These are phyloP conservation scores for Theobroma cacao DNA, from an alignment of 345 rosid genomes.

Conservation along the genomic window DNA sequence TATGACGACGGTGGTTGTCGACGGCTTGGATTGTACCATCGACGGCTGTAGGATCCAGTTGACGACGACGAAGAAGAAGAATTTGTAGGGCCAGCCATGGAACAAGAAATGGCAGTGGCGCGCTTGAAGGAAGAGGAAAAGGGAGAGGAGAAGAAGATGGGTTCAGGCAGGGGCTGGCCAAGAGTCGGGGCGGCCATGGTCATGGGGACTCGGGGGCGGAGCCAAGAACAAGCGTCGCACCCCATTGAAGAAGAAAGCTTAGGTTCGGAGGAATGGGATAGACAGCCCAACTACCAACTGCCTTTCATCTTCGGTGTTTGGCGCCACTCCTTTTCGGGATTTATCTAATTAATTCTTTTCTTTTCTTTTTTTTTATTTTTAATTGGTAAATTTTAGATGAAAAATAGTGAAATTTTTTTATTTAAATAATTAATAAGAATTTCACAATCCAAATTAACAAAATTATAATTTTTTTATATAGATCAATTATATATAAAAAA, in stretches of 20 bases:
- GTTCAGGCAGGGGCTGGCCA: slow-evolving; percentile 4
- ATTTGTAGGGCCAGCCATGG: slow-evolving; percentile 26
- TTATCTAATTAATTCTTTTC: neutral
- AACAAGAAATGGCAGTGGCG: slow-evolving; percentile 23
- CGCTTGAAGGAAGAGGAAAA: slow-evolving; percentile 8
- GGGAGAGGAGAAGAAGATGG: neutral
- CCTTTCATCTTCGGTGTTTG: neutral
- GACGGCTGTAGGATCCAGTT: slow-evolving; percentile 36
- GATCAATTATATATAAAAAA: no score
- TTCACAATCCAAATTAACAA: no score
- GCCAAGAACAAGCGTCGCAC: slow-evolving; percentile 30
- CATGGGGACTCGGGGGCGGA: slow-evolving; percentile 22
- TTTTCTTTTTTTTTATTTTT: neutral
- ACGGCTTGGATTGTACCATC: slow-evolving; percentile 37
- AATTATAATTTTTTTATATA: no score
- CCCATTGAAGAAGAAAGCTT: neutral
- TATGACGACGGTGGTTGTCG: slow-evolving; percentile 19
- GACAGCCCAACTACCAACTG: neutral
- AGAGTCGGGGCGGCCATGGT: neutral
- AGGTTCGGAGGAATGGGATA: neutral
- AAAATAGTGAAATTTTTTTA: no score
- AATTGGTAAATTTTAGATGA: neutral
- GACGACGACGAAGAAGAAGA: slow-evolving; percentile 21
- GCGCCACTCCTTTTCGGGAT: neutral
- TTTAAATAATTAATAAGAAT: no score